Percentiles rank a stretch among this genome's conserved stretches.
Evolutionary conservation across 1,284 basidiomycete genomes (phyloP).

Genomic region (Leccinum solheimii): DNA sequence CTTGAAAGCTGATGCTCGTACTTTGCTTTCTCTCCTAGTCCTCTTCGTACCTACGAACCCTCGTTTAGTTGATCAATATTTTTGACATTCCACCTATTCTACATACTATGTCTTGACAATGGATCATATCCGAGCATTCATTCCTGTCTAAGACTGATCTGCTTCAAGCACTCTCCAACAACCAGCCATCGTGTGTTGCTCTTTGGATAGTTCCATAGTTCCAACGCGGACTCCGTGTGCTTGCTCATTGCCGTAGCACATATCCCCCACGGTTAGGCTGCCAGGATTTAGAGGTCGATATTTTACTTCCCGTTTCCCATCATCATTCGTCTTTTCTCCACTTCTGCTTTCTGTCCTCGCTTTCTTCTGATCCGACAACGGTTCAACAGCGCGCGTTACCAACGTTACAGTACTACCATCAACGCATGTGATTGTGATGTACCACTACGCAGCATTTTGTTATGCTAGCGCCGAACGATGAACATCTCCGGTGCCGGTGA

Average conservation of each 20-base stretch:
- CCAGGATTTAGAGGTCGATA: no score
- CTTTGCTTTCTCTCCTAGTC: constrained; percentile 5
- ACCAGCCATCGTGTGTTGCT: background rate
- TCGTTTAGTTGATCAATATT: constrained; percentile 27
- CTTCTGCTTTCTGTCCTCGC: background rate
- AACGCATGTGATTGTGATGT: background rate
- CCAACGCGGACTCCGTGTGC: background rate
- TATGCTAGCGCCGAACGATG: background rate
- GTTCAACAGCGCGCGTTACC: background rate
- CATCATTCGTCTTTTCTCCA: background rate
- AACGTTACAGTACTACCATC: background rate
- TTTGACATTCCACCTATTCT: constrained; percentile 15
- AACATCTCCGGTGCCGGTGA: background rate
- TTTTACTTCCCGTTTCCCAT: background rate
- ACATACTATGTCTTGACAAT: constrained; percentile 8
- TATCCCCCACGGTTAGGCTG: no score
- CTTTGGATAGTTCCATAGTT: background rate
- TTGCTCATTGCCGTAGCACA: background rate
- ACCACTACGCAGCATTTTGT: background rate
- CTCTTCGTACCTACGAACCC: constrained; percentile 14
- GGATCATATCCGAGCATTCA: constrained; percentile 8
- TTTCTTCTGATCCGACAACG: background rate
- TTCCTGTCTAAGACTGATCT: background rate
- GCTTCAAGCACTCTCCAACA: background rate
- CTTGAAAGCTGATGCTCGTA: constrained; percentile 7